Conservation (phyloP, 2,329 filamentous ascomycete species). For the Penicillium expansum region DNA sequence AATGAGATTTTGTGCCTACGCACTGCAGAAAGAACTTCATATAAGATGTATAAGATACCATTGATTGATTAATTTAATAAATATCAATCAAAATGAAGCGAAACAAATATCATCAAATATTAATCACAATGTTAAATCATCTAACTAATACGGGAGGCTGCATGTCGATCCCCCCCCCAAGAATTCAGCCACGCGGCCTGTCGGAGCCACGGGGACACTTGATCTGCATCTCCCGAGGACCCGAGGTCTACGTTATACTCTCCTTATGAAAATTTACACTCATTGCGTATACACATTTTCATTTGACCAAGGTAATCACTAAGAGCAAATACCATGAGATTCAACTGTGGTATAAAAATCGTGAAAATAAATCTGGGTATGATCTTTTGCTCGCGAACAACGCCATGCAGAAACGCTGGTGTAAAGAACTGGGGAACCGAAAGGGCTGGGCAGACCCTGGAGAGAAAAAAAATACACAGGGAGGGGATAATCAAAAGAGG, state of each 20-base stretch:
- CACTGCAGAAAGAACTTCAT: background rate
- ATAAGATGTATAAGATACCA: too few relatives aligned
- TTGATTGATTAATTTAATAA: background rate
- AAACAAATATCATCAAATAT: background rate
- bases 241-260: background rate
- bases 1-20: background rate
- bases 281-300: slow-evolving; percentile 3
- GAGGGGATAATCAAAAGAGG: background rate
- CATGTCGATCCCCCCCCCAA: background rate
- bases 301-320: background rate
- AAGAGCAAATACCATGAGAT: slow-evolving; percentile 3
- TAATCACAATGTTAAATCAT: background rate
- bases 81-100: background rate
- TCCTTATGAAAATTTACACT: background rate
- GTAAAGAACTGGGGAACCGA: slow-evolving; percentile 3
- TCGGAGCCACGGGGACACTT: background rate
- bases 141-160: background rate
- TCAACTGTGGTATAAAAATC: slow-evolving; percentile 9
- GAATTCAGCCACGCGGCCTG: background rate
- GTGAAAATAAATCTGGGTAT: slow-evolving; percentile 24
- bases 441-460: background rate
- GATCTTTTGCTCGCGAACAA: slow-evolving; percentile 26
- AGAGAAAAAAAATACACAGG: slow-evolving; percentile 5
- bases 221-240: background rate
- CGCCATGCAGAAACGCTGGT: slow-evolving; percentile 27